Base-by-base conservation (phyloP, 495 filamentous ascomycete genomes). In the Hyphodiscus hymeniophilus region DNA sequence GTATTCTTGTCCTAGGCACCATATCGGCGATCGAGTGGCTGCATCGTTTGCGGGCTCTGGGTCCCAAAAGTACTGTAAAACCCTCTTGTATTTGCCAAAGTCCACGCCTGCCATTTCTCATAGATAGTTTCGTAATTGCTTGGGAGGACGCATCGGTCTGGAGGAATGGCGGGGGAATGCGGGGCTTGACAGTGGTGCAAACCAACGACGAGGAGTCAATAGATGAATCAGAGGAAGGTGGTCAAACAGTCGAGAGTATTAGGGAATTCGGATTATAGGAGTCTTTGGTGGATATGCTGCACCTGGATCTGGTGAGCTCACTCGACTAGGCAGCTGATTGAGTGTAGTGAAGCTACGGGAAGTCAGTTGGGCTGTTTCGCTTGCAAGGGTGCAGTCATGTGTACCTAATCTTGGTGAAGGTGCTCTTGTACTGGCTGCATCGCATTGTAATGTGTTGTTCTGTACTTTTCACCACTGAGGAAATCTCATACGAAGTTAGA, bases 11-110 rank as follows among this genome's bases (percentile, higher is more conserved):
- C 94, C 94, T 38, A 99, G 70, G 54, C 86, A 91, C 94, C 92
- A 99, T 55, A 95, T 87, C 2, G 82, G 74, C 24, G 74, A 70
- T 42, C 80, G 72, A 39, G 77, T 75, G 22, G 65, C 62, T 44
- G 84, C 72, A 57, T 94, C 87, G 63, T 96, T 95, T 55, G 75
- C 77, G 21, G 92, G 91, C 55, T 91, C 82, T 0, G 91, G 89
- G 54, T 97, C 94, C 88, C 91, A 99, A 54, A 97, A 87, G 67
- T 85, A 89, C 59, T 90, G 85, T 24, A 96, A 80, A 48, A 98
- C 78, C 48, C 86, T 81, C 64, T 88, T 89, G 68, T 78, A 85
- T 57, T 75, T 73, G 50, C 75, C 73, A 58, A 84, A 66, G 54
- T 85, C 77, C 17, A 77, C 70, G 42, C 66, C 73, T 35, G 72